phyloP scores from a whole-genome alignment of 768 basidiomycete species.

The Cantharellus anzutake region DNA sequence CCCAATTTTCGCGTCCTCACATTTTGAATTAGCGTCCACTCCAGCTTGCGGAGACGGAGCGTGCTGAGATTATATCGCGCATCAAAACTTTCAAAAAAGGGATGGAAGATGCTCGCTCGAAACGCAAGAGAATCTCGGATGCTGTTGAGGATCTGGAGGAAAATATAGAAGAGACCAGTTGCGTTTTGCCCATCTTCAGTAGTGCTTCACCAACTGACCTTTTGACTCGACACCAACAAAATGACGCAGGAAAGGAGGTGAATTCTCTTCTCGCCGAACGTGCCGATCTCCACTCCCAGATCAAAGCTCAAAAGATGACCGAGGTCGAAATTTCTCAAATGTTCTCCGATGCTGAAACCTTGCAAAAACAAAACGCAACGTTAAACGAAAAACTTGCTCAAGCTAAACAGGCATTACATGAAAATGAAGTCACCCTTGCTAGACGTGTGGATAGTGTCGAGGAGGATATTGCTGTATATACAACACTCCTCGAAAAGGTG shows the following conservation, averaged over 20 bases:
- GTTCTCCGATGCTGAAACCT: conserved; percentile 72
- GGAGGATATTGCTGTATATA: conserved; percentile 64
- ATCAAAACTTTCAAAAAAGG: conserved; percentile 55
- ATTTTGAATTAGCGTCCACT: conserved; percentile 2
- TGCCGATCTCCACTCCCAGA: conserved; percentile 38
- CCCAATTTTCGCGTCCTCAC: conserved; percentile 22
- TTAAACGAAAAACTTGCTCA: conserved; percentile 59
- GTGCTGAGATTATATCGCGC: conserved; percentile 11
- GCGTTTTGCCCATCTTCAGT: not conserved
- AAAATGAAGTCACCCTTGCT: conserved; percentile 66
- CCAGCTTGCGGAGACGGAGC: not conserved
- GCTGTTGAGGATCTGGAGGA: conserved; percentile 25
- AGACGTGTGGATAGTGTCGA: conserved; percentile 68
- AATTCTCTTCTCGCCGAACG: conserved; percentile 47
- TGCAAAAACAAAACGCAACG: conserved; percentile 54
- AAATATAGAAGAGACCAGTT: conserved; percentile 30
- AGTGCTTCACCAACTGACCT: conserved; percentile 7
- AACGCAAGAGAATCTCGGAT: conserved; percentile 8
- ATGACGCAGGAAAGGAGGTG: conserved; percentile 33
- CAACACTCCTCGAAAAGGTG: conserved; percentile 48
- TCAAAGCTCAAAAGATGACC: conserved; percentile 74
- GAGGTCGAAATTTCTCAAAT: conserved; percentile 83
- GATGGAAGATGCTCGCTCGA: conserved; percentile 33
- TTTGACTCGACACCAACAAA: conserved; percentile 1
- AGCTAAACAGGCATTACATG: conserved; percentile 50